These are phyloP conservation scores for Chlorophyllum brunneum DNA, from an alignment of 768 basidiomycete genomes.

Conservation along the genomic window DNA sequence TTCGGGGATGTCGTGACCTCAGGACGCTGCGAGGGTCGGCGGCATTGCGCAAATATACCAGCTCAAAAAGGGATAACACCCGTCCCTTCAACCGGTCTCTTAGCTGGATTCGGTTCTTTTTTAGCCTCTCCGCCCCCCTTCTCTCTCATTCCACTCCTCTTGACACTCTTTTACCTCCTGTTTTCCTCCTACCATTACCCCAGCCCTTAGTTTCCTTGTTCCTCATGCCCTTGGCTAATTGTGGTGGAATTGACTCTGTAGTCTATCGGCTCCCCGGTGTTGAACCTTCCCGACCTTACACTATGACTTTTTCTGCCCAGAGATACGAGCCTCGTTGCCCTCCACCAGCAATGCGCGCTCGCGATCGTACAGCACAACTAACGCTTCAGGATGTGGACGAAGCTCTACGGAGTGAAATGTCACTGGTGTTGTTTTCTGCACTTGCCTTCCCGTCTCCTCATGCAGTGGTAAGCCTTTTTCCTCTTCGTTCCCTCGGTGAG, in stretches of 20 bases:
- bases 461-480: background rate
- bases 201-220: background rate
- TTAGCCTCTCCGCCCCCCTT: too few species aligned
- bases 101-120: too few species aligned
- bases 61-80: too few species aligned
- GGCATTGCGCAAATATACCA: too few species aligned
- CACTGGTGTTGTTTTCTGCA: background rate
- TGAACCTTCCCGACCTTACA: background rate
- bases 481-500: background rate
- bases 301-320: background rate
- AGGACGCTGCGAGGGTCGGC: too few species aligned
- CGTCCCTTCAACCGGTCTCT: too few species aligned
- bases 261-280: background rate
- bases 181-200: too few species aligned
- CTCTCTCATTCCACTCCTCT: too few species aligned
- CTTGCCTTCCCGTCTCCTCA: background rate
- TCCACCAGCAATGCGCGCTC: background rate
- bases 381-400: background rate
- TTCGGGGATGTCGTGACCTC: too few species aligned
- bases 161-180: too few species aligned
- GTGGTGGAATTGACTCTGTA: background rate
- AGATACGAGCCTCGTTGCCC: background rate
- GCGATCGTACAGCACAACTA: background rate
- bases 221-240: background rate
- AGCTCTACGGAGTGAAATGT: background rate